Evolutionary conservation across 148 eudicot genomes (phyloP), one percentile per base, ranked within the genome.

Genomic region (Heliosperma pusillum): DNA sequence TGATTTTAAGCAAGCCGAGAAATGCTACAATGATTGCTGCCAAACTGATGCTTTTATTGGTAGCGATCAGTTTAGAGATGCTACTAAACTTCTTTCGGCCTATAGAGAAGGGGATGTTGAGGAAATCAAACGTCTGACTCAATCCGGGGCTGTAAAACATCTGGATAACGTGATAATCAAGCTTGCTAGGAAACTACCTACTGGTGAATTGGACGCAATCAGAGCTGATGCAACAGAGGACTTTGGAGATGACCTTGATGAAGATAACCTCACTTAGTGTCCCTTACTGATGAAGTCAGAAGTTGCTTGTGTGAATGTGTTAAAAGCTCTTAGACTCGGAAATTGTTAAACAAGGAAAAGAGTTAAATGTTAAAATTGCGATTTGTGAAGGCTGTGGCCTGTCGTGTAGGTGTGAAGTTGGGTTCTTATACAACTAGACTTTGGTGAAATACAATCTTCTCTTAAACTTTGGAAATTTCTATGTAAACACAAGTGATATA

Each of bases 111-210:
- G 90, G 33, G 93, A 93, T 66, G 80, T 79, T 74, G 93, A 93
- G 80, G 97, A 90, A 80, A 85, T 90, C 44, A 85, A 89, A 75
- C 87, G 84, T 26, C 76, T 86, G 17, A 88, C 86, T 45, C 88
- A 86, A 66, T 87, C 96, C 6, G 85, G 87, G 80, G 80, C 79
- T 22, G 50, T 93, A 66, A 86, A 89, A 68, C 84, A 89, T 83
- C 88, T 93, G 68, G 97, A 93, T 70, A 85, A 85, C 64, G 75
- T 83, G 81, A 91, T 92, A 74, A 79, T 93, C 80, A 90, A 82
- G 89, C 89, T 93, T 74, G 93, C 93, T 33, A 87, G 89, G 80
- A 89, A 93, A 79, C 74, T 93, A 81, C 97, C 97, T 33, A 89
- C 87, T 4, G 96, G 97, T 16, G 96, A 93, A 70, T 84, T 90